A percentile compares a stretch with the other conserved stretches of the same genome.
phyloP scores from a whole-genome alignment of 768 basidiomycete species.

The Holtermannia corniformis region DNA sequence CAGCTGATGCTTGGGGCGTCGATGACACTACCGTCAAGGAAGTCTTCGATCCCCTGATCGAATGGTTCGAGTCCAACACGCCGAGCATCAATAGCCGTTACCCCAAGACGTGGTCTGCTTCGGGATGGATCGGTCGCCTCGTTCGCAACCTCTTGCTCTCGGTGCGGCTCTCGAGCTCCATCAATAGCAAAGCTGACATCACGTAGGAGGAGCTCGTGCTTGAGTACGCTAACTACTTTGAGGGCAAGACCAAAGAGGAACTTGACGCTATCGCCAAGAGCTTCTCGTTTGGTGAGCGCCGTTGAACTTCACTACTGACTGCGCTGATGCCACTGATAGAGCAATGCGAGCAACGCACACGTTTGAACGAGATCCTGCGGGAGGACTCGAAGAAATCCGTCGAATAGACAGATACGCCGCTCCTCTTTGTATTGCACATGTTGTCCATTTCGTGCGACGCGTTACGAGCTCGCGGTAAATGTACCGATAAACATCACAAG shows the following conservation, averaged over 20 bases:
- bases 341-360: conserved; percentile 59
- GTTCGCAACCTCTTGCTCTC: conserved; percentile 59
- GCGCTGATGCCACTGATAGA: conserved; percentile 30
- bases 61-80: conserved; percentile 43
- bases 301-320: conserved; percentile 1
- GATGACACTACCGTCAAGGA: conserved; percentile 51
- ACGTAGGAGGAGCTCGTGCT: conserved; percentile 31
- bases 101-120: conserved; percentile 43
- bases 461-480: no score
- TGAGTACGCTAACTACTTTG: conserved; percentile 43
- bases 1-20: conserved; percentile 69
- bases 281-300: conserved; percentile 50
- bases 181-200: conserved; percentile 25
- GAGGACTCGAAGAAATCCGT: conserved; percentile 14
- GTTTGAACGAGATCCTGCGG: conserved; percentile 48
- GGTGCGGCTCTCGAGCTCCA: conserved; percentile 50
- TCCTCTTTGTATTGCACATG: no score
- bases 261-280: conserved; percentile 65
- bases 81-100: conserved; percentile 49
- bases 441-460: no score
- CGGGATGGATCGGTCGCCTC: conserved; percentile 43
- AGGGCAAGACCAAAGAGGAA: conserved; percentile 45
- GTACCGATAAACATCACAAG: no score
- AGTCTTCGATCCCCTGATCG: conserved; percentile 57
- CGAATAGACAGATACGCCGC: not conserved